phyloP scores from a whole-genome alignment of 2,329 filamentous ascomycete genomes.

The Cadophora luteo-olivacea region DNA sequence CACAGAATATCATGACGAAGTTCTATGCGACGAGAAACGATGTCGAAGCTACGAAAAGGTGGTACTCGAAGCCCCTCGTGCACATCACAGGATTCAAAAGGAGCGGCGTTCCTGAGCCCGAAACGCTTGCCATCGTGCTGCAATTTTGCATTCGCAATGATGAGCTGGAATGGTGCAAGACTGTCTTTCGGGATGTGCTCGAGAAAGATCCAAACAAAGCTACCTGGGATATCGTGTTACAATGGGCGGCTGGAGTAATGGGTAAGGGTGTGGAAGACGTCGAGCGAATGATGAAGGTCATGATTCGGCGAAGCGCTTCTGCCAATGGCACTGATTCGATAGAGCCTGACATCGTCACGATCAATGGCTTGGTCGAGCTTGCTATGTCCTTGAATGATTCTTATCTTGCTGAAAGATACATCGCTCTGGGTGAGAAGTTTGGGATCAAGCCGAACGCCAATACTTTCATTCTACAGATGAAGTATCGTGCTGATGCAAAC shows the following conservation, averaged over 20 bases:
- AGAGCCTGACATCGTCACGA: slow-evolving; percentile 70
- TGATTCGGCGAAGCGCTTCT: slow-evolving; percentile 57
- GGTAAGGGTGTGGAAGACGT: slow-evolving; percentile 77
- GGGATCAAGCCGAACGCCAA: slow-evolving; percentile 70
- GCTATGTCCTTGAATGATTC: slow-evolving; percentile 74
- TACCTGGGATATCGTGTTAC: slow-evolving; percentile 75
- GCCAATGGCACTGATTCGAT: slow-evolving; percentile 48
- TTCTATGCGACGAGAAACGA: slow-evolving; percentile 67
- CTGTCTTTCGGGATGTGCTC: slow-evolving; percentile 56
- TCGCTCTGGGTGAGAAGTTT: slow-evolving; percentile 69
- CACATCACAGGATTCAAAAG: slow-evolving; percentile 17
- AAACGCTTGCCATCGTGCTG: slow-evolving; percentile 61
- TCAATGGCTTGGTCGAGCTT: slow-evolving; percentile 78
- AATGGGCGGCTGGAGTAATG: slow-evolving; percentile 74
- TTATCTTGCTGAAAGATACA: slow-evolving; percentile 75
- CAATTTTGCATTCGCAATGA: slow-evolving; percentile 65
- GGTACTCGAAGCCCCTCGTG: slow-evolving; percentile 61
- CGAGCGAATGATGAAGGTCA: slow-evolving; percentile 73
- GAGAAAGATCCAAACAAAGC: slow-evolving; percentile 56
- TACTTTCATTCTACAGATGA: slow-evolving; percentile 77
- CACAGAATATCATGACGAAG: slow-evolving; percentile 62
- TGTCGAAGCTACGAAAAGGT: slow-evolving; percentile 66
- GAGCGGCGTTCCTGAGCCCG: slow-evolving; percentile 13
- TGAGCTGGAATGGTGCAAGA: slow-evolving; percentile 66
- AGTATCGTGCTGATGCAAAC: slow-evolving; percentile 74